Evolutionary conservation across 2,329 filamentous ascomycete genomes (phyloP), one percentile per base, ranked within the genome.

Genomic region (Neonectria punicea): DNA sequence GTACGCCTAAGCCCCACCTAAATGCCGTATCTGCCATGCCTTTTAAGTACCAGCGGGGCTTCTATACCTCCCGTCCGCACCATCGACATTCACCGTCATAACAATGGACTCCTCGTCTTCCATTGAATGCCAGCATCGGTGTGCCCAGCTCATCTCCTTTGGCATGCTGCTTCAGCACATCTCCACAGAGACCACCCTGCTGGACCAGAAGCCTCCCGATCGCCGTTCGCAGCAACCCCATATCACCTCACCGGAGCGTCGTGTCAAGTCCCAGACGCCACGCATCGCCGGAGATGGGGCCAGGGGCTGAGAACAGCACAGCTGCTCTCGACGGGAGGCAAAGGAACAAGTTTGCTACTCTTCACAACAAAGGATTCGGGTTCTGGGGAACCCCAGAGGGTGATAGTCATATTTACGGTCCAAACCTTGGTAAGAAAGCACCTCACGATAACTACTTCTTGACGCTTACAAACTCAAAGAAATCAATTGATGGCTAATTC

Each of bases 101-200:
- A 55, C 61, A 39, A 68, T 58, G 57, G 55, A 72, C 68, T 69
- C 68, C 16, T 63, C 69, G 41, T 70, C 68, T 58, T 66, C 63
- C 13, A 56, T 50, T 18, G 68, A 75, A 53, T 80, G 79, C 66
- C 69, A 78, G 20, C 58, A 62, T 20, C 69, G 74, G 53, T 79
- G 79, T 61, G 78, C 77, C 28, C 65, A 79, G 28, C 71, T 81
- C 55, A 73, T 81, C 25, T 78, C 78, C 5, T 75, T 81, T 62
- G 79, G 76, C 36, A 76, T 80, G 30, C 64, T 79, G 20, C 72
- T 81, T 5, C 79, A 81, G 36, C 59, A 76, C 39, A 60, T 80
- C 14, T 75, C 77, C 10, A 75, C 74, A 11, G 65, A 70, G 16
- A 78, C 78, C 25, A 67, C 56, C 13, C 47, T 76, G 9, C 63